Evolutionary conservation across 83 land plant species (phyloP).

Genomic region (Thuja plicata): DNA sequence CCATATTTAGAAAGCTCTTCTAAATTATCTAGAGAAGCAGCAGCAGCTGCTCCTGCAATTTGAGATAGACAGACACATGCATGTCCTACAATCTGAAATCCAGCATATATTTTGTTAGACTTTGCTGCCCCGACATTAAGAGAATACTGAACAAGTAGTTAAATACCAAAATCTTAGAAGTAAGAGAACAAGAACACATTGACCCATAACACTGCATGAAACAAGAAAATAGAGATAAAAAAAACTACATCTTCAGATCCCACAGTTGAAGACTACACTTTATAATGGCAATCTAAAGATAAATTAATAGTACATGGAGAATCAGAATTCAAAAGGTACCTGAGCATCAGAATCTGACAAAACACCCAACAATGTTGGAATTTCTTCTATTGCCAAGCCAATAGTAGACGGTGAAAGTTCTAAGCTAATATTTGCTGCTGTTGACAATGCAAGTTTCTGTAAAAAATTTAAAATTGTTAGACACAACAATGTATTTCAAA

Average conservation of each 20-base stretch:
- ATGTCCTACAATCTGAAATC: neutral
- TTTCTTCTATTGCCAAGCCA: slow-evolving; percentile 35
- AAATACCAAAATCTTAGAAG: no score
- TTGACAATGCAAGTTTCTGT: slow-evolving; percentile 60
- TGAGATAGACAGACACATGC: neutral
- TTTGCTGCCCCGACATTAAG: no score
- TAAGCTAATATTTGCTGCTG: slow-evolving; percentile 49
- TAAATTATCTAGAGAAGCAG: neutral
- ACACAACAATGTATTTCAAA: neutral
- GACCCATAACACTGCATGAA: no score
- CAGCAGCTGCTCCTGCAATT: neutral
- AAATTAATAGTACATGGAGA: neutral
- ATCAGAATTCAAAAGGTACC: neutral
- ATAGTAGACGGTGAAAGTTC: slow-evolving; percentile 40
- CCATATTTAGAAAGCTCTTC: neutral
- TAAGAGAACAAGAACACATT: no score
- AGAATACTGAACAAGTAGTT: no score
- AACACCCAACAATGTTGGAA: slow-evolving; percentile 37
- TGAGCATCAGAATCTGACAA: slow-evolving; percentile 38
- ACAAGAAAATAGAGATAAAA: no score
- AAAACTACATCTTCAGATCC: no score
- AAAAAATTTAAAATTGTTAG: neutral
- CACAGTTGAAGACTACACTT: no score
- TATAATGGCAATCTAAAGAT: no score
- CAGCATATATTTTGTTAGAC: no score